Conservation (phyloP, 495 filamentous ascomycete genomes). For the Podospora anserina region DNA sequence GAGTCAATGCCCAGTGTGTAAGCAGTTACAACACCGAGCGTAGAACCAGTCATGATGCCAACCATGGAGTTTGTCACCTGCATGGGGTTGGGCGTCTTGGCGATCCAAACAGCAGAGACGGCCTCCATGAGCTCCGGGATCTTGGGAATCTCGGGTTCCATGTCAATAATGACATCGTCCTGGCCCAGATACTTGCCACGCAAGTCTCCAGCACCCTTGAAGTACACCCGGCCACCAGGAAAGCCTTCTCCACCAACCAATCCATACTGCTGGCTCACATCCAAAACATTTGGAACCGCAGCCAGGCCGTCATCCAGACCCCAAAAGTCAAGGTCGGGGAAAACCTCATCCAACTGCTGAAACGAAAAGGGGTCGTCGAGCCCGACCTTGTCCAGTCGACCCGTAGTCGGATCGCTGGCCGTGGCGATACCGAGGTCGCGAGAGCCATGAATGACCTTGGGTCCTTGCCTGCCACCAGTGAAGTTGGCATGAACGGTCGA, state of each 20-base stretch:
- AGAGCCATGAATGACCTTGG: constrained; percentile 76
- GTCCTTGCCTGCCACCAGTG: constrained; percentile 62
- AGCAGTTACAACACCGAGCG: constrained; percentile 77
- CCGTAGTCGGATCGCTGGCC: constrained; percentile 68
- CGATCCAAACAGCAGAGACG: constrained; percentile 83
- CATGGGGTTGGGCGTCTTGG: constrained; percentile 70
- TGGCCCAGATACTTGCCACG: constrained; percentile 69
- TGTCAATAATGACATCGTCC: constrained; percentile 44
- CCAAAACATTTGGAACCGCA: constrained; percentile 79
- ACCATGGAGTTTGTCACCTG: constrained; percentile 71
- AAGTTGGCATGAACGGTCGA: constrained; percentile 76
- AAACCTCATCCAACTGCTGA: constrained; percentile 70
- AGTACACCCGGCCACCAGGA: constrained; percentile 74
- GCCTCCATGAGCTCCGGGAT: constrained; percentile 59
- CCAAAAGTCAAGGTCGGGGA: constrained; percentile 69
- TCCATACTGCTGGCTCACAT: constrained; percentile 79
- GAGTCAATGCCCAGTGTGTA: constrained; percentile 73
- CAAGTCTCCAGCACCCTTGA: constrained; percentile 68
- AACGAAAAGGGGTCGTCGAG: constrained; percentile 69
- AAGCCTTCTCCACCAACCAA: constrained; percentile 81
- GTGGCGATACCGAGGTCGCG: constrained; percentile 70
- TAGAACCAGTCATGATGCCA: constrained; percentile 80
- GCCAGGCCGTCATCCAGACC: constrained; percentile 74
- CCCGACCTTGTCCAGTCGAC: constrained; percentile 83
- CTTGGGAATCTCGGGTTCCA: constrained; percentile 66